Evolutionary conservation across 169 alveolate genomes (phyloP).

Genomic region (Plasmodium billcollinsi): DNA sequence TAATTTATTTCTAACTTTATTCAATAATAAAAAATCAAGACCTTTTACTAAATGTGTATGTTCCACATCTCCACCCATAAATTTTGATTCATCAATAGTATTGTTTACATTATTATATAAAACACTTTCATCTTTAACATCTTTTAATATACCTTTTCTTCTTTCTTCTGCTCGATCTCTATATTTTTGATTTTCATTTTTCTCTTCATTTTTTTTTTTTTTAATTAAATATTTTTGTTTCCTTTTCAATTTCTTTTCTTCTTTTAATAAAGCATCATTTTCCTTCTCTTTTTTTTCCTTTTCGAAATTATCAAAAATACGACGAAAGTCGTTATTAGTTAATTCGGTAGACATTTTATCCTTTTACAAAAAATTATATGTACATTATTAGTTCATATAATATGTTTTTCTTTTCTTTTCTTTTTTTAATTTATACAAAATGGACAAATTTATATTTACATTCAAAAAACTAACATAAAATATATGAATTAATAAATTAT

Average conservation of each 20-base stretch:
- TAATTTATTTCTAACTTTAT: conserved; percentile 81
- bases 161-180: conserved; percentile 77
- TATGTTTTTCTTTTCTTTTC: too few species aligned
- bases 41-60: conserved; percentile 87
- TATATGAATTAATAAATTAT: too few species aligned
- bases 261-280: conserved; percentile 32
- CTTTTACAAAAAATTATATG: too few species aligned
- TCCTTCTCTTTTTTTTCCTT: conserved; percentile 71
- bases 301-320: conserved; percentile 60
- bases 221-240: conserved; percentile 60
- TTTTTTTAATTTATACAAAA: too few species aligned
- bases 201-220: conserved; percentile 62
- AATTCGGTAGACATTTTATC: conserved; percentile 54
- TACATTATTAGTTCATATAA: too few species aligned
- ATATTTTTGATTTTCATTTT: conserved; percentile 41
- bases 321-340: conserved; percentile 65
- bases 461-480: too few species aligned
- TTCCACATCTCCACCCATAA: conserved; percentile 87
- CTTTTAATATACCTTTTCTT: conserved; percentile 74
- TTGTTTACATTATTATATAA: conserved; percentile 62
- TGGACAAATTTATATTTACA: too few species aligned
- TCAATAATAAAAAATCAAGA: conserved; percentile 82
- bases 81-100: conserved; percentile 75
- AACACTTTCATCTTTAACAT: conserved; percentile 62
- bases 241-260: conserved; percentile 61